Percentiles rank a stretch among this genome's conserved stretches.
These are phyloP conservation scores for Endotrypanum monterogeii DNA, from an alignment of 208 protist genomes.

Conservation along the genomic window DNA sequence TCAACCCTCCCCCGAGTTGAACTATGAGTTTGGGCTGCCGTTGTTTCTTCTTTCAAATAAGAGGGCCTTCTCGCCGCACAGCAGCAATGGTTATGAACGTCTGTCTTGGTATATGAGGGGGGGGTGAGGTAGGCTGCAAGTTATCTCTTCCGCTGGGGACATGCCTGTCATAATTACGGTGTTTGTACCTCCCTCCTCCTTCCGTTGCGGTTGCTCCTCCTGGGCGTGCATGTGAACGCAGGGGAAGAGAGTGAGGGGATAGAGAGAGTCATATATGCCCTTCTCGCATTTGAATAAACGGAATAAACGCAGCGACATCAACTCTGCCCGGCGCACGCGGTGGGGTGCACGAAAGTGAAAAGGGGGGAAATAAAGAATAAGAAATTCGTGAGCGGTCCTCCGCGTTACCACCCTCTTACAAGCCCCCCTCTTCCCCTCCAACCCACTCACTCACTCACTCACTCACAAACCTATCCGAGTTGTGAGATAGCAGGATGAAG, in stretches of 20 bases:
- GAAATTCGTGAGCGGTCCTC: background rate
- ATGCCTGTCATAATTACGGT: background rate
- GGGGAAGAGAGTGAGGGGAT: background rate
- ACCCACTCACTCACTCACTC: too few species aligned
- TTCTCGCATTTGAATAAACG: background rate
- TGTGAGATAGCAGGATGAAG: background rate
- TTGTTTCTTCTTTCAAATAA: background rate
- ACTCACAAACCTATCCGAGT: background rate
- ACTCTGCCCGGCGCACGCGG: background rate
- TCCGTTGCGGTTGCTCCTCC: background rate
- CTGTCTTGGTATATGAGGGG: background rate
- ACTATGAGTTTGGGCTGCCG: background rate
- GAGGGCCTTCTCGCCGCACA: background rate
- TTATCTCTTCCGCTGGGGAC: background rate
- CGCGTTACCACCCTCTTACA: background rate
- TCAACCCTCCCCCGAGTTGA: background rate
- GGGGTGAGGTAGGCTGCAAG: background rate
- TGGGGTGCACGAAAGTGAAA: background rate
- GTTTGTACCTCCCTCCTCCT: background rate
- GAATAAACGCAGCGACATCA: background rate
- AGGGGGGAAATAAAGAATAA: conserved; percentile 7
- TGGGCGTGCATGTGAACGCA: background rate
- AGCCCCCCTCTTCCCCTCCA: too few species aligned
- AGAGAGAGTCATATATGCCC: background rate
- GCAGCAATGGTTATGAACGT: too few species aligned